Base-by-base conservation (phyloP, 805 yeast genomes). In the Suhomyces sp. region DNA sequence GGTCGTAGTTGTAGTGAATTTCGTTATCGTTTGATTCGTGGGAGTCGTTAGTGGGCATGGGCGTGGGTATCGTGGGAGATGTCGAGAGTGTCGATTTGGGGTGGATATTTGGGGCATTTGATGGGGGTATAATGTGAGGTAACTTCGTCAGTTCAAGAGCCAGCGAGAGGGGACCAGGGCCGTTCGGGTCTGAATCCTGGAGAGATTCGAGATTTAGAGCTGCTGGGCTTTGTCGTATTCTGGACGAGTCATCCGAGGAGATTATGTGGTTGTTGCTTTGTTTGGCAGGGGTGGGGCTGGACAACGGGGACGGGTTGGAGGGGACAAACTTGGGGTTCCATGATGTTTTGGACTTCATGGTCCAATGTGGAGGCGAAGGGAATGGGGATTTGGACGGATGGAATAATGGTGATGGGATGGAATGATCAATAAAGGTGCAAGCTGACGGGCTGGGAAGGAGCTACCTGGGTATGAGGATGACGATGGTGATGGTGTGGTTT, bases 221-320 rank as follows among this genome's bases (percentile, higher is more conserved):
- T n/a, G n/a, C 18, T 26, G 15, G 28, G 17, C 18, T 16, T 27
- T 32, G 23, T 33, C 25, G 42, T 37, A 11, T 29, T 24, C 18
- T 30, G 19, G 19, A 35, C 23, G 29, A 20, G 11, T 4, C 11
- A 4, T 26, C 29, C 10, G 10, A 20, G 4, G 6, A 8, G 10
- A 11, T 10, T 10, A 26, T 17, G 10, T 15, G 29, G 13, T 11
- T 17, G 20, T n/a, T n/a, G n/a, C n/a, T n/a, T n/a, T 19, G 29
- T 26, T 26, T 26, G 20, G 29, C 19, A 5, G 12, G 6, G 25
- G 11, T 25, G 35, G 39, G 21, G 46, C 27, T 36, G 11, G 54
- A 44, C 29, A 56, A 42, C 11, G 63, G 63, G 13, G 61, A 56
- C 16, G 61, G 62, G 19, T 46, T 44, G 34, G 44, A 42, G 9